A percentile compares a stretch with the other conserved stretches of the same genome.
Evolutionary conservation across 768 basidiomycete species (phyloP).

Genomic region (Trametes cingulata): DNA sequence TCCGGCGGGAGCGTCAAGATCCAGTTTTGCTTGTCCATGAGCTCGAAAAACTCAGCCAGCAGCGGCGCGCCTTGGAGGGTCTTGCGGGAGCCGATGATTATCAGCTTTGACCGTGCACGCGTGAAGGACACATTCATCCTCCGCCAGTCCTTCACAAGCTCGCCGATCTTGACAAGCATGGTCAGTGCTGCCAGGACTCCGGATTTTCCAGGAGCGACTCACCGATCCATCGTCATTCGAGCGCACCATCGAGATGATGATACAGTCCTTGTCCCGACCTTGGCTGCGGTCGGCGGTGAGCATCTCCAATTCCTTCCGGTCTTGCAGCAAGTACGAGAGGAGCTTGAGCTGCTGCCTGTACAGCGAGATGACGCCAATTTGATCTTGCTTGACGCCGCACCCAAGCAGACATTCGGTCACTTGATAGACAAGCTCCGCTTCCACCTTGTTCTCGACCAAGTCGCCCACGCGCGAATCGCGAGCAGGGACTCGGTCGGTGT

Average conservation of each 20-base stretch:
- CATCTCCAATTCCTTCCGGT: slow-evolving; percentile 67
- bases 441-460: slow-evolving; percentile 85
- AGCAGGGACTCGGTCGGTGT: slow-evolving; percentile 84
- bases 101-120: slow-evolving; percentile 84
- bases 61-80: slow-evolving; percentile 68
- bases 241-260: slow-evolving; percentile 90
- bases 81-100: slow-evolving; percentile 85
- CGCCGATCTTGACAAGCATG: slow-evolving; percentile 76
- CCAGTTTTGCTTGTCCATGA: slow-evolving; percentile 78
- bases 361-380: slow-evolving; percentile 87
- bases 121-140: slow-evolving; percentile 97
- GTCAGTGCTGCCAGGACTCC: too few relatives aligned
- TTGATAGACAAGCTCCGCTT: slow-evolving; percentile 71
- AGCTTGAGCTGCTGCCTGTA: slow-evolving; percentile 97
- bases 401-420: slow-evolving; percentile 63
- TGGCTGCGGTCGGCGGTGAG: slow-evolving; percentile 93
- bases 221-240: slow-evolving; percentile 81
- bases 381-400: slow-evolving; percentile 63
- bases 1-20: slow-evolving; percentile 55
- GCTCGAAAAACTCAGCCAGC: slow-evolving; percentile 69
- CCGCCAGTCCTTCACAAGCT: slow-evolving; percentile 93
- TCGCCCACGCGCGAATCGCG: slow-evolving; percentile 82
- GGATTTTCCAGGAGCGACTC: slow-evolving; percentile 35
- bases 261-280: slow-evolving; percentile 93
- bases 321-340: slow-evolving; percentile 62